Percentiles rank a stretch among this genome's conserved stretches.
These are phyloP conservation scores for Colletotrichum sidae DNA, from an alignment of 2,329 filamentous ascomycete species.

Conservation along the genomic window DNA sequence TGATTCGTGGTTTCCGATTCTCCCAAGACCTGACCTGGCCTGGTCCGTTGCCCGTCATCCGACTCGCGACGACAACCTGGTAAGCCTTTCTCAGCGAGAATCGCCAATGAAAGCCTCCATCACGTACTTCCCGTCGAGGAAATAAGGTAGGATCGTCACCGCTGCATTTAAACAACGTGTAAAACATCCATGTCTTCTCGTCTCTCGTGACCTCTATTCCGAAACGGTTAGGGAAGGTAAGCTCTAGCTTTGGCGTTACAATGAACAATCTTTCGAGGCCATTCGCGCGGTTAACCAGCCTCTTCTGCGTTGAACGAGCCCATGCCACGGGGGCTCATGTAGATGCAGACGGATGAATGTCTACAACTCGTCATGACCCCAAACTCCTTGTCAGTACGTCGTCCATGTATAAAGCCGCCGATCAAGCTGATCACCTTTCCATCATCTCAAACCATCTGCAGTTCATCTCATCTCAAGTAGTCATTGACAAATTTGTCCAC, in stretches of 20 bases:
- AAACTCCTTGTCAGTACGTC: no score
- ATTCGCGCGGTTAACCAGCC: constrained; percentile 16
- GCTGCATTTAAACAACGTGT: neutral
- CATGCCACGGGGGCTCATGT: no score
- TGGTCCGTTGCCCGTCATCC: neutral
- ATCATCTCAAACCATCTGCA: neutral
- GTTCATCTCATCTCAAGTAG: no score
- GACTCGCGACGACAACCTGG: neutral
- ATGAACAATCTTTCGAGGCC: neutral
- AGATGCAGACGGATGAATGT: neutral
- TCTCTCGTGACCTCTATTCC: constrained; percentile 23
- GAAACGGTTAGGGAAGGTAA: constrained; percentile 3
- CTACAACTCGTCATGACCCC: no score
- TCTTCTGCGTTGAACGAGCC: neutral
- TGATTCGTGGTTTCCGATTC: constrained; percentile 35
- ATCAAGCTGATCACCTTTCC: neutral
- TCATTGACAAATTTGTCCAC: neutral
- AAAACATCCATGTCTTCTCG: neutral
- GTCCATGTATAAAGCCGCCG: neutral
- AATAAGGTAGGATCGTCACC: constrained; percentile 5
- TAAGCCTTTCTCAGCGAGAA: neutral
- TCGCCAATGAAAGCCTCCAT: constrained; percentile 19
- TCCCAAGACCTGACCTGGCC: neutral
- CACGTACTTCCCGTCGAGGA: neutral
- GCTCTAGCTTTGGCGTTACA: neutral